Base-by-base conservation (phyloP, 306 rosid species). In the Biancaea sappan region DNA sequence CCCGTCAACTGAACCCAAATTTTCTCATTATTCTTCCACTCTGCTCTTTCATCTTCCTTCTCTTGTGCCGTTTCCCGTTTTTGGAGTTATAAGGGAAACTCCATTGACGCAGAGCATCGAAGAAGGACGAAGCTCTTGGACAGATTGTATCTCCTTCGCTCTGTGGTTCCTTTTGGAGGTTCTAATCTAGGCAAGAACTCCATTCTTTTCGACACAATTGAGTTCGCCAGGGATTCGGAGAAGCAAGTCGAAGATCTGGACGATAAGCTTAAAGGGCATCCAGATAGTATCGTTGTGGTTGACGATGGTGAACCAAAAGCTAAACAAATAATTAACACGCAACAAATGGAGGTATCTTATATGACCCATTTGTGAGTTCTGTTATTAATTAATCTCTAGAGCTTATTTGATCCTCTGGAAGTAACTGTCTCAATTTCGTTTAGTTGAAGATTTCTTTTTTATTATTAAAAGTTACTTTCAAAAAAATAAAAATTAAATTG, bases 131-230 rank as follows among this genome's bases (percentile, higher is more conserved):
- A n/a, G n/a, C n/a, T n/a, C n/a, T n/a, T n/a, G n/a, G 96, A 94
- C 16, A 82, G 97, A 76, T 82, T 94, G 15, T 92, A 90, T n/a
- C 71, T 81, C 34, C 96, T 94, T 71, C 87, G 99, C 21, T 82
- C 96, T 18, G 76, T 94, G 92, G 99, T 94, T 79, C 99, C 99
- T n/a, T n/a, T n/a, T n/a, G n/a, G 19, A 88, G 72, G 18, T 92
- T 94, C 40, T 90, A 92, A 92, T 93, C 78, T 94, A 57, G 99
- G 92, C 69, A 94, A 86, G 52, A 97, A 97, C 0, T 85, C 99
- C 0, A 92, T 94, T 53, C 93, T 94, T 3, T 96, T 91, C 65
- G 99, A 94, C 60, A 96, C 98, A 5, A 92, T 94, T 72, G 96
- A 92, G 73, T 90, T 37, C 59, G 95, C 89, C 47, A 85, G 84